Percentiles rank a stretch among this genome's conserved stretches.
These are phyloP conservation scores for Panaeolus cyanescens DNA, from an alignment of 768 basidiomycete genomes.

Conservation along the genomic window DNA sequence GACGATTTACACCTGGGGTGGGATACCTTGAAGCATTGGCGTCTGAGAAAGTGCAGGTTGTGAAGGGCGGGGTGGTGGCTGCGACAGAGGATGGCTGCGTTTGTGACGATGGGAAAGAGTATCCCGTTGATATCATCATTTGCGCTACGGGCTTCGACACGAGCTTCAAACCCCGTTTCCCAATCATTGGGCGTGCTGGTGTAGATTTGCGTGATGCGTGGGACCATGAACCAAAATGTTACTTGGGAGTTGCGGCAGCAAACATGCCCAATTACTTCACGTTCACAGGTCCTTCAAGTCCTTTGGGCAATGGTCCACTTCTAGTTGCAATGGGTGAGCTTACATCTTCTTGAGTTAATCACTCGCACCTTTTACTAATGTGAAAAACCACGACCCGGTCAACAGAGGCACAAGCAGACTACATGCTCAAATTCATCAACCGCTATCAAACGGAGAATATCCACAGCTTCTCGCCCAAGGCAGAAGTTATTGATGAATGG, in stretches of 20 bases:
- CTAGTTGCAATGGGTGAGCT: constrained; percentile 29
- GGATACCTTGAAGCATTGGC: constrained; percentile 34
- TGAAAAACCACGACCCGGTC: too few species aligned
- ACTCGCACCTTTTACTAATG: not conserved
- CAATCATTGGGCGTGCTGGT: constrained; percentile 27
- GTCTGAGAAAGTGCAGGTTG: constrained; percentile 32
- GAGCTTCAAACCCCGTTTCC: constrained; percentile 33
- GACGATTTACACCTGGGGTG: constrained; percentile 34
- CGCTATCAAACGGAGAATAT: constrained; percentile 39
- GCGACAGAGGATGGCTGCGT: constrained; percentile 30
- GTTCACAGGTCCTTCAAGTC: constrained; percentile 33
- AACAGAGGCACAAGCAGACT: constrained; percentile 37
- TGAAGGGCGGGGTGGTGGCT: constrained; percentile 26
- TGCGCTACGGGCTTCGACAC: constrained; percentile 42
- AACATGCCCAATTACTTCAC: constrained; percentile 37
- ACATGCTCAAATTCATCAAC: constrained; percentile 33
- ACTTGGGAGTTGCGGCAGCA: constrained; percentile 31
- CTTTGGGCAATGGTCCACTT: constrained; percentile 35
- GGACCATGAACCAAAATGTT: constrained; percentile 29
- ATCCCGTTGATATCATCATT: constrained; percentile 34
- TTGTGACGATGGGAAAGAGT: constrained; percentile 27
- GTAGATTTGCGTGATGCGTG: constrained; percentile 31
- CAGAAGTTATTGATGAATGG: constrained; percentile 35
- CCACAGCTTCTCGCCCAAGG: constrained; percentile 34
- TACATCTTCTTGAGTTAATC: not conserved